A percentile compares a stretch with the other conserved stretches of the same genome.
These are phyloP conservation scores for Acorus gramineus DNA, from an alignment of 106 monocot genomes.

Conservation along the genomic window DNA sequence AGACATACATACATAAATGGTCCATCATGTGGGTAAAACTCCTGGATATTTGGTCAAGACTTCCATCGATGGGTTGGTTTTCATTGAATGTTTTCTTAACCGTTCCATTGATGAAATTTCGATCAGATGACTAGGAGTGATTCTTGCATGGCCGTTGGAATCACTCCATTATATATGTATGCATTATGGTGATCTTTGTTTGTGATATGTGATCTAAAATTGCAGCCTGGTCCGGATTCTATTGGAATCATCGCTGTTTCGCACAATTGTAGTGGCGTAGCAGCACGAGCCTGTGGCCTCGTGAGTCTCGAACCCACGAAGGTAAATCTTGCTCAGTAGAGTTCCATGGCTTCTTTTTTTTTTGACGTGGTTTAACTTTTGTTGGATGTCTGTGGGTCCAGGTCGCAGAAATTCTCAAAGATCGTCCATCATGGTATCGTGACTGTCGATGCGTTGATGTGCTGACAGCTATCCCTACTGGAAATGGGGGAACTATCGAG, in stretches of 20 bases:
- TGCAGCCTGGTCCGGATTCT: conserved; percentile 99
- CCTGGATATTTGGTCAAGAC: neutral
- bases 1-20: neutral
- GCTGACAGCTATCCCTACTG: conserved; percentile 65
- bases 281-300: conserved; percentile 96
- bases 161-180: too few species aligned
- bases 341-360: neutral
- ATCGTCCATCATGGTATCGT: conserved; percentile 87
- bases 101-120: too few species aligned
- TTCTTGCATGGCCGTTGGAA: too few species aligned
- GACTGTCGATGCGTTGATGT: conserved; percentile 85
- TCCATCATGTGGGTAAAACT: neutral
- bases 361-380: neutral
- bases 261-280: conserved; percentile 91
- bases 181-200: too few species aligned
- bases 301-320: conserved; percentile 98
- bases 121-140: too few species aligned
- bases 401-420: conserved; percentile 96
- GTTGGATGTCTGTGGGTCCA: conserved; percentile 5
- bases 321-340: conserved; percentile 27
- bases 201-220: neutral
- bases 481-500: conserved; percentile 87
- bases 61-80: neutral
- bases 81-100: too few species aligned
- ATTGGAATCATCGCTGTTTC: conserved; percentile 99